A percentile compares a stretch with the other conserved stretches of the same genome.
phyloP scores from a whole-genome alignment of 2,329 filamentous ascomycete species.

The Paraphoma sp. region DNA sequence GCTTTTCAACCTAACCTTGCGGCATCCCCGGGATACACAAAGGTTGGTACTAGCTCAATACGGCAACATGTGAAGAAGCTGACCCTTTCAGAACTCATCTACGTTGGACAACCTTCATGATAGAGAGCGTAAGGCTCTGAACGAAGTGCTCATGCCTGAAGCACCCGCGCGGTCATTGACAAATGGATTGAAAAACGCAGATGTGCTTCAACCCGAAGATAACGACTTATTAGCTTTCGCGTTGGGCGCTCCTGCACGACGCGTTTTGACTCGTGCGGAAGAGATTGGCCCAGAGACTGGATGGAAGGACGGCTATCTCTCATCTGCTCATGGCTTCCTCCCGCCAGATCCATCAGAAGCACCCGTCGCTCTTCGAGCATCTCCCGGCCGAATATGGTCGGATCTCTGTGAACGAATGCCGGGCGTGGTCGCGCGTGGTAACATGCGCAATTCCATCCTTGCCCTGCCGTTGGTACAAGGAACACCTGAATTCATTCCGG shows the following conservation, averaged over 20 bases:
- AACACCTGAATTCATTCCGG: conserved; percentile 58
- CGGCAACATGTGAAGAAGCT: conserved; percentile 4
- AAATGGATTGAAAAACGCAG: conserved; percentile 53
- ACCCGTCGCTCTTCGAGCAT: conserved; percentile 53
- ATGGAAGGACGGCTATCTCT: conserved; percentile 62
- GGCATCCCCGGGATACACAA: conserved; percentile 16
- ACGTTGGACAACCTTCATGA: conserved; percentile 13
- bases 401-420: conserved; percentile 62
- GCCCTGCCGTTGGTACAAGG: conserved; percentile 58
- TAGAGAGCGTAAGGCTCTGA: conserved; percentile 22
- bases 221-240: conserved; percentile 60
- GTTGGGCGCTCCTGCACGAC: conserved; percentile 60
- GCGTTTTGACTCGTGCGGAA: conserved; percentile 60
- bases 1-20: conserved; percentile 24
- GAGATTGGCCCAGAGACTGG: conserved; percentile 58
- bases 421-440: conserved; percentile 57
- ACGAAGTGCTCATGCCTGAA: conserved; percentile 29
- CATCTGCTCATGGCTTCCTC: conserved; percentile 59
- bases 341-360: conserved; percentile 60
- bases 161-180: conserved; percentile 22
- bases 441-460: conserved; percentile 58
- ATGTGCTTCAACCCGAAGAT: conserved; percentile 56
- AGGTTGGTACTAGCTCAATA: conserved; percentile 9
- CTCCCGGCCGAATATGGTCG: conserved; percentile 60
- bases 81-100: conserved; percentile 1